Evolutionary conservation across 441 rosid genomes (phyloP).

Genomic region (Pelargonium cotyledonis): DNA sequence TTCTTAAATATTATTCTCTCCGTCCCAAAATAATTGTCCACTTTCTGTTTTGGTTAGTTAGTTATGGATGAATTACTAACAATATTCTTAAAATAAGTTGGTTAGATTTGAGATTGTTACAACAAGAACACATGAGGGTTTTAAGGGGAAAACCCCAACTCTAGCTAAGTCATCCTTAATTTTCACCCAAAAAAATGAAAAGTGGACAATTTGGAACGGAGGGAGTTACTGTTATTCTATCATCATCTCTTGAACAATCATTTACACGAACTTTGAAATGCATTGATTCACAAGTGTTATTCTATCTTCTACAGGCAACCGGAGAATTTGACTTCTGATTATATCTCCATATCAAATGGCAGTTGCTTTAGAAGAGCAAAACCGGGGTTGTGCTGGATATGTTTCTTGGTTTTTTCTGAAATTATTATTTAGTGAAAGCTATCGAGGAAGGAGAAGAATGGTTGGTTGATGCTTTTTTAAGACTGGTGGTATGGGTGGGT

Average conservation of each 20-base stretch:
- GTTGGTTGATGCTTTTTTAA: constrained; percentile 16
- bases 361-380: constrained; percentile 21
- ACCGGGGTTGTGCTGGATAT: constrained; percentile 25
- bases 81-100: too few species aligned
- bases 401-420: constrained; percentile 23
- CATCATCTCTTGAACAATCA: neutral
- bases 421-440: constrained; percentile 28
- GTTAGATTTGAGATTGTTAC: too few species aligned
- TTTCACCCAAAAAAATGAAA: too few species aligned
- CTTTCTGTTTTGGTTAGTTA: too few species aligned
- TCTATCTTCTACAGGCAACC: constrained; percentile 53
- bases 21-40: too few species aligned
- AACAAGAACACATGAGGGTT: too few species aligned
- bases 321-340: constrained; percentile 96
- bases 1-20: neutral
- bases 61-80: too few species aligned
- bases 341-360: constrained; percentile 17
- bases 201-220: too few species aligned
- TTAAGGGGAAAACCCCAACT: too few species aligned
- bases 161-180: too few species aligned
- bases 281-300: neutral
- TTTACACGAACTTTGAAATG: neutral
- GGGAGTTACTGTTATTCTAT: neutral
- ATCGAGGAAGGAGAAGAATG: constrained; percentile 20
- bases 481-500: constrained; percentile 32